These are phyloP conservation scores for Pythium sukuiense DNA, from an alignment of 352 stramenopile genomes.

Conservation along the genomic window DNA sequence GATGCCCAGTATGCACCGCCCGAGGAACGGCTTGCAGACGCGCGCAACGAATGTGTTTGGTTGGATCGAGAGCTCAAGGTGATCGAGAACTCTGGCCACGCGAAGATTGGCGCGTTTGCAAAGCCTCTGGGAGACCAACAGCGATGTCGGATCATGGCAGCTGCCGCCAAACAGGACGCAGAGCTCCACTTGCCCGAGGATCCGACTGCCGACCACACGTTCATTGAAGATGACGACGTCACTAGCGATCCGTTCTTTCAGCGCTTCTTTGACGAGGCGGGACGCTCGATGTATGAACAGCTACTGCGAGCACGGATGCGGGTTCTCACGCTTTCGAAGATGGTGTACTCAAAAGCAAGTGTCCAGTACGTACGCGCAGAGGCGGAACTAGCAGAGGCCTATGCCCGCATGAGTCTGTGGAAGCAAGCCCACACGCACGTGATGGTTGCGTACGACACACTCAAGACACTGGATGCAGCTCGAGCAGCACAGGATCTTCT, in stretches of 20 bases:
- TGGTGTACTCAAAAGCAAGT: slow-evolving; percentile 41
- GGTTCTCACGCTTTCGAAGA: slow-evolving; percentile 49
- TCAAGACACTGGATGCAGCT: slow-evolving; percentile 25
- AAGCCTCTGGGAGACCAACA: slow-evolving; percentile 40
- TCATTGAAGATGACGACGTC: slow-evolving; percentile 36
- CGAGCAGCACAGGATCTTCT: slow-evolving; percentile 12
- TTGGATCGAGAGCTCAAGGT: slow-evolving; percentile 58
- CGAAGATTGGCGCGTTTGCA: slow-evolving; percentile 54
- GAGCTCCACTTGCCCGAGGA: slow-evolving; percentile 16
- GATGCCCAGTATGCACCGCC: slow-evolving; percentile 21
- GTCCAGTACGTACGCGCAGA: slow-evolving; percentile 44
- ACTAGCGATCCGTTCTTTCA: slow-evolving; percentile 52
- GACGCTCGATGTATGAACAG: slow-evolving; percentile 56
- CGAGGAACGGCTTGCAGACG: slow-evolving; percentile 27
- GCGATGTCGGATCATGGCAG: slow-evolving; percentile 9
- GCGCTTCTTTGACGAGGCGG: slow-evolving; percentile 61
- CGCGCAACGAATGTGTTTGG: slow-evolving; percentile 25
- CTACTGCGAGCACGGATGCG: slow-evolving; percentile 58
- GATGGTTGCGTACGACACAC: slow-evolving; percentile 34
- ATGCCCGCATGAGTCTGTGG: slow-evolving; percentile 62
- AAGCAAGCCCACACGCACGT: slow-evolving; percentile 63
- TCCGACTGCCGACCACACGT: slow-evolving; percentile 19
- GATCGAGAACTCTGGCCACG: slow-evolving; percentile 64
- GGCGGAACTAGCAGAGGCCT: slow-evolving; percentile 56
- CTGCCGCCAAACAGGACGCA: slow-evolving; percentile 23